Evolutionary conservation across 495 filamentous ascomycete species (phyloP).

Genomic region (Lasiosphaeriaceae sp.): DNA sequence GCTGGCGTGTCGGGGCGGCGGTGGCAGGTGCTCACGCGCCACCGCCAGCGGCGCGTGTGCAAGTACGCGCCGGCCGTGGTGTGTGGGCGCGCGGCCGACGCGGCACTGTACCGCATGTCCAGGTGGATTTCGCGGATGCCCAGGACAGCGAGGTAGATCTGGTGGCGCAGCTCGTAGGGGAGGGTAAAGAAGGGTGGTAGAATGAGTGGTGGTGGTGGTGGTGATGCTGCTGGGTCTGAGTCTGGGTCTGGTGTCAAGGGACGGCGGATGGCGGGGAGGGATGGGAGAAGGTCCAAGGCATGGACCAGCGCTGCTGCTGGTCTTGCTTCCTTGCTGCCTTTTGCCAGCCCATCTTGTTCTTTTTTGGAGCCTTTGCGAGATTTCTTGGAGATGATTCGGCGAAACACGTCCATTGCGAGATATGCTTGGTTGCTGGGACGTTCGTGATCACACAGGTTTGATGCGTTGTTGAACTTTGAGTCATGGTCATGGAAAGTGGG

Average conservation of each 20-base stretch:
- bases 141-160: conserved; percentile 25
- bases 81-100: conserved; percentile 8
- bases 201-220: conserved; percentile 7
- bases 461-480: too few relatives aligned
- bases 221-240: background rate
- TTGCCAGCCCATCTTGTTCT: too few relatives aligned
- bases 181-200: conserved; percentile 39
- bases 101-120: conserved; percentile 19
- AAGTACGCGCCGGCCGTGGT: conserved; percentile 8
- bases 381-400: background rate
- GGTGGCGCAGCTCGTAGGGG: conserved; percentile 31
- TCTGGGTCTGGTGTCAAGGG: conserved; percentile 1
- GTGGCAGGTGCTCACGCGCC: conserved; percentile 16
- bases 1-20: conserved; percentile 11
- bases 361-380: background rate
- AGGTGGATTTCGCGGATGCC: conserved; percentile 15
- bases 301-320: background rate
- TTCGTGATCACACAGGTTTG: too few relatives aligned
- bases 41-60: conserved; percentile 12
- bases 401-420: background rate
- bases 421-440: too few relatives aligned
- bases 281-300: conserved; percentile 13
- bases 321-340: background rate
- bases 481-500: too few relatives aligned
- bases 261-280: conserved; percentile 8